Conservation (phyloP, 1,284 basidiomycete genomes). For the Marasmius oreades region DNA sequence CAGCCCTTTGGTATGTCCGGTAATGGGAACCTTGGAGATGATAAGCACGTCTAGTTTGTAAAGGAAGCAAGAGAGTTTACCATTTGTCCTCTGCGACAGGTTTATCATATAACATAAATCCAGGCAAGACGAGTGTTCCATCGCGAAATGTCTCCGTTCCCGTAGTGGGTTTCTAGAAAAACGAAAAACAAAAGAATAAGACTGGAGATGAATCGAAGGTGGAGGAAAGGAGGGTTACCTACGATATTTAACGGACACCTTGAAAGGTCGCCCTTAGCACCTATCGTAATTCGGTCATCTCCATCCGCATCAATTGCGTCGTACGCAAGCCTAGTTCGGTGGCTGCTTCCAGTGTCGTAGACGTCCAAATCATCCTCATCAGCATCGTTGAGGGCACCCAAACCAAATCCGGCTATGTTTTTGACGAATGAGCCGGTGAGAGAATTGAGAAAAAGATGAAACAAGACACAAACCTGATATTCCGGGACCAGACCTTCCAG, state of each 20-base stretch:
- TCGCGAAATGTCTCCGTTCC: constrained; percentile 58
- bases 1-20: constrained; percentile 81
- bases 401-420: constrained; percentile 70
- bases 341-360: constrained; percentile 54
- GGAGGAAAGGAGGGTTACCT: constrained; percentile 9
- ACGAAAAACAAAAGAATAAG: constrained; percentile 6
- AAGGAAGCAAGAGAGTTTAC: constrained; percentile 39
- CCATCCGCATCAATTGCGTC: constrained; percentile 62
- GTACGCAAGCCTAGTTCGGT: constrained; percentile 64
- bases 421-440: background rate
- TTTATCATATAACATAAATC: constrained; percentile 71
- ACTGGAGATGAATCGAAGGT: constrained; percentile 25
- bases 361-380: constrained; percentile 89
- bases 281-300: constrained; percentile 50
- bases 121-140: constrained; percentile 69
- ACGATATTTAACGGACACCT: constrained; percentile 13
- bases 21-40: constrained; percentile 66
- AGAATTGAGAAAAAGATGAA: background rate
- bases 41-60: constrained; percentile 10
- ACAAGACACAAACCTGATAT: constrained; percentile 48
- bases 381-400: constrained; percentile 83
- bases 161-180: constrained; percentile 33
- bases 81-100: constrained; percentile 72
- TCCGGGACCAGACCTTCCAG: constrained; percentile 42
- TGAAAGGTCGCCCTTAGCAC: constrained; percentile 22